Base-by-base conservation (phyloP, 2,329 filamentous ascomycete species). In the Cytospora piceicola region DNA sequence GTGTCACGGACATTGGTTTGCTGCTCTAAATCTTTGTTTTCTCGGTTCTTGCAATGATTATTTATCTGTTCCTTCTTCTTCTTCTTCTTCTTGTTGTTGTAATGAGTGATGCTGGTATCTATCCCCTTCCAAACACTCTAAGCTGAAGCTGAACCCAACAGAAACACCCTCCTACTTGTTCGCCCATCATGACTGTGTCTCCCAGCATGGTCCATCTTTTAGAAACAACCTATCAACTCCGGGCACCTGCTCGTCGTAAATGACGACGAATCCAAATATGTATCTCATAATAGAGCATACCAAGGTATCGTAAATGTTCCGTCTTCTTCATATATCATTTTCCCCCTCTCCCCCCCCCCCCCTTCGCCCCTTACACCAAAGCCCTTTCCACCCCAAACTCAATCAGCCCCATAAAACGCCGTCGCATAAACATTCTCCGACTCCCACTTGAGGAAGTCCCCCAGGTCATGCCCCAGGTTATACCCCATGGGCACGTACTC, bases 381-480 rank as follows among this genome's bases (percentile, higher is more conserved):
- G 3, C 27, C 32, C 63, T 22, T 15, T 7, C 34, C 17, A 17
- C 52, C 52, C 15, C 11, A 8, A 34, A 8, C 20, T 46, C 32
- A 68, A 30, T 69, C 65, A 34, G 65, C 54, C 22, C 56, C 64
- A 57, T 72, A 75, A 36, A 74, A 73, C 27, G 68, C 71, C 49
- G 69, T 68, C 2, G 75, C 75, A 64, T 78, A 82, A 2, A 81
- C 80, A 63, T 85, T 77, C 69, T 85, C 80, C 4, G 82, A 76
- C 73, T 86, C 85, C 85, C 85, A 88, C 63, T 76, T 79, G 57
- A 88, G 71, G 69, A 86, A 88, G 67, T 88, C 85, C 1, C 83
- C 83, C 49, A 88, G 72, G 71, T 88, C 86, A 67, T 87, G 83
- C 14, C 81, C 80, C 2, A 88, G 77, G 68, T 88, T 88, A 71